Evolutionary conservation across 306 rosid genomes (phyloP).

Genomic region (Trichosanthes truncata): DNA sequence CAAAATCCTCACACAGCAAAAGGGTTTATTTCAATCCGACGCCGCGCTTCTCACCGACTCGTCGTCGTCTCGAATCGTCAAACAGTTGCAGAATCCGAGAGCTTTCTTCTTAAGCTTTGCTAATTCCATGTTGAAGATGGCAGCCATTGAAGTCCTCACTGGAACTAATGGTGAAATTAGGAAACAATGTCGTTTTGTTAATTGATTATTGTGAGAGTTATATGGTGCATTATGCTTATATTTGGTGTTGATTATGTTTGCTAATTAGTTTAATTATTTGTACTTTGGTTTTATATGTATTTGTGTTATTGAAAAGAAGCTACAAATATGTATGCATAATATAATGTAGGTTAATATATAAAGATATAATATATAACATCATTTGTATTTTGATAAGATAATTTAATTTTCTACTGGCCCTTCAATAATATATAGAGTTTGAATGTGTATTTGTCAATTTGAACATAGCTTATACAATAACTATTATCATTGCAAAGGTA

Average conservation of each 20-base stretch:
- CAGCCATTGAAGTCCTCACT: constrained; percentile 31
- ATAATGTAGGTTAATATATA: neutral
- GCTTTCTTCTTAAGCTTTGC: constrained; percentile 33
- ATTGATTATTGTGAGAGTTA: constrained; percentile 12
- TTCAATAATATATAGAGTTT: too few species aligned
- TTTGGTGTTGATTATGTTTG: neutral
- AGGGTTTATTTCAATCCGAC: constrained; percentile 51
- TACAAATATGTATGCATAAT: neutral
- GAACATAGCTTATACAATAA: too few species aligned
- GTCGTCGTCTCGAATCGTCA: neutral
- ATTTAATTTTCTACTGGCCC: too few species aligned
- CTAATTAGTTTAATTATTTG: neutral
- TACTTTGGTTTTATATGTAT: neutral
- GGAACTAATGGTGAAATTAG: constrained; percentile 39
- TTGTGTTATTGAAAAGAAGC: neutral
- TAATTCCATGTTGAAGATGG: constrained; percentile 51
- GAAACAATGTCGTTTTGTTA: constrained; percentile 39
- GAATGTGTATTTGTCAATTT: too few species aligned
- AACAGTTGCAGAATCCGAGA: constrained; percentile 8
- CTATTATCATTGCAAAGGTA: too few species aligned
- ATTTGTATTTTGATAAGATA: too few species aligned
- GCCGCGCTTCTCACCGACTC: constrained; percentile 36
- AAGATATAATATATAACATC: neutral
- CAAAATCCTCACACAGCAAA: constrained; percentile 18
- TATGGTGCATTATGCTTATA: neutral